Conservation (phyloP, 768 basidiomycete species). For the Mycena galericulata region DNA sequence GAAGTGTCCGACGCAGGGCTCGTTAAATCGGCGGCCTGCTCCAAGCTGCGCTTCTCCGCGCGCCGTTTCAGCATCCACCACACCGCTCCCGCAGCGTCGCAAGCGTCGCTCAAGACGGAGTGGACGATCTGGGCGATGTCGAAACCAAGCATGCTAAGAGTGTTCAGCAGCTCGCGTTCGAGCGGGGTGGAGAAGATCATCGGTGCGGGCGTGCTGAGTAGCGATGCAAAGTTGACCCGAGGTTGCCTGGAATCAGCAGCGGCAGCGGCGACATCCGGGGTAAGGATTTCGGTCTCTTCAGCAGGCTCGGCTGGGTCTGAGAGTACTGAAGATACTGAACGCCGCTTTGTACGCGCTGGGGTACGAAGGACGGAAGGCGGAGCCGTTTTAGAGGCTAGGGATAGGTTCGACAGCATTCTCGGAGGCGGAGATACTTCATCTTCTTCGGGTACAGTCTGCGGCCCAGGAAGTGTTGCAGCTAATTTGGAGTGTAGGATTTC, state of each 20-base stretch:
- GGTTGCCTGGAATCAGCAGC: slow-evolving; percentile 49
- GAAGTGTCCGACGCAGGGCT: slow-evolving; percentile 20
- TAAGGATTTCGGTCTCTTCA: slow-evolving; percentile 55
- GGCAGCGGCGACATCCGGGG: slow-evolving; percentile 51
- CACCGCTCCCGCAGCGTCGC: slow-evolving; percentile 88
- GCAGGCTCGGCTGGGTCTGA: slow-evolving; percentile 70
- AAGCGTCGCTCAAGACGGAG: slow-evolving; percentile 91
- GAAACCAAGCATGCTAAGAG: slow-evolving; percentile 81
- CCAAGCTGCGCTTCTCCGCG: slow-evolving; percentile 67
- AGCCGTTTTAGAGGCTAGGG: slow-evolving; percentile 53
- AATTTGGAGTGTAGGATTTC: slow-evolving; percentile 52
- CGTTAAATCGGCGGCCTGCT: slow-evolving; percentile 36
- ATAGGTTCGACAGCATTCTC: slow-evolving; percentile 40
- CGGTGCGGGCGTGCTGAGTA: slow-evolving; percentile 75
- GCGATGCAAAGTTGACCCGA: slow-evolving; percentile 64
- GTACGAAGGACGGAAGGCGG: slow-evolving; percentile 82
- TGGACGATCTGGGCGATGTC: slow-evolving; percentile 97
- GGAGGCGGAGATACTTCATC: slow-evolving; percentile 49
- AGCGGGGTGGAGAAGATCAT: slow-evolving; percentile 89
- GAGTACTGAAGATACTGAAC: slow-evolving; percentile 91
- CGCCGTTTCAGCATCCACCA: slow-evolving; percentile 98
- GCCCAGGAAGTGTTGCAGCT: slow-evolving; percentile 43
- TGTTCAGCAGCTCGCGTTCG: slow-evolving; percentile 85
- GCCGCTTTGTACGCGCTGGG: slow-evolving; percentile 94
- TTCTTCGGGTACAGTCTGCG: slow-evolving; percentile 68